Evolutionary conservation across 1,139 yeast species (phyloP).

Genomic region (Barnettozyma hawaiiensis): DNA sequence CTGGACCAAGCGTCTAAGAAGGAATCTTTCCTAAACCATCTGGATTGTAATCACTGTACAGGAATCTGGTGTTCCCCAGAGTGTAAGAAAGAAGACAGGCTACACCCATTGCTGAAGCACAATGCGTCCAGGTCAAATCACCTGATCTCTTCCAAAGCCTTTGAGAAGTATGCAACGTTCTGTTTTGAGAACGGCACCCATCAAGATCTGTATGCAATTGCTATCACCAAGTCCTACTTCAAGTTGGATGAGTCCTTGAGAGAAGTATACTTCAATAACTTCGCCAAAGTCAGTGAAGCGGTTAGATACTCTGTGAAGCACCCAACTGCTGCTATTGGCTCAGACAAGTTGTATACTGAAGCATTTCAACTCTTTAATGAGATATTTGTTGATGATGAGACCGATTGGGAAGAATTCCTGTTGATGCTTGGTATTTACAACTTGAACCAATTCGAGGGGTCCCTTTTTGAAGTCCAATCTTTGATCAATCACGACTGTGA

Average conservation of each 20-base stretch:
- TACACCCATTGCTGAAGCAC: constrained; percentile 62
- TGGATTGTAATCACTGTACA: constrained; percentile 64
- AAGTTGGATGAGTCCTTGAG: constrained; percentile 31
- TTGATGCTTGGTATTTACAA: constrained; percentile 65
- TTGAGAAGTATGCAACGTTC: constrained; percentile 47
- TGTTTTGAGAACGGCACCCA: constrained; percentile 60
- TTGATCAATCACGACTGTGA: constrained; percentile 75
- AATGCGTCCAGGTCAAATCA: constrained; percentile 26
- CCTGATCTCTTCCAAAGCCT: constrained; percentile 47
- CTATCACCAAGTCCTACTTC: constrained; percentile 50
- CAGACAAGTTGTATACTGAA: constrained; percentile 56
- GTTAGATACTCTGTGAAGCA: constrained; percentile 46
- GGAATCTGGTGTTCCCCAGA: constrained; percentile 66
- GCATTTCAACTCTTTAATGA: constrained; percentile 47
- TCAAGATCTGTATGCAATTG: constrained; percentile 61
- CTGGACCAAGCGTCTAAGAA: constrained; percentile 25
- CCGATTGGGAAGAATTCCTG: constrained; percentile 52
- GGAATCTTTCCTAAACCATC: constrained; percentile 41
- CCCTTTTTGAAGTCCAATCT: constrained; percentile 56
- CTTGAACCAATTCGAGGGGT: constrained; percentile 65
- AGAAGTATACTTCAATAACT: constrained; percentile 37
- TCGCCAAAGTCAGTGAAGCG: constrained; percentile 70
- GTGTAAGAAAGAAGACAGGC: constrained; percentile 50
- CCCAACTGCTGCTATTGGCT: constrained; percentile 31
- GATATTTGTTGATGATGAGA: constrained; percentile 42